Evolutionary conservation across 2,329 filamentous ascomycete species (phyloP).

Genomic region (Aspergillus spinulosporus): DNA sequence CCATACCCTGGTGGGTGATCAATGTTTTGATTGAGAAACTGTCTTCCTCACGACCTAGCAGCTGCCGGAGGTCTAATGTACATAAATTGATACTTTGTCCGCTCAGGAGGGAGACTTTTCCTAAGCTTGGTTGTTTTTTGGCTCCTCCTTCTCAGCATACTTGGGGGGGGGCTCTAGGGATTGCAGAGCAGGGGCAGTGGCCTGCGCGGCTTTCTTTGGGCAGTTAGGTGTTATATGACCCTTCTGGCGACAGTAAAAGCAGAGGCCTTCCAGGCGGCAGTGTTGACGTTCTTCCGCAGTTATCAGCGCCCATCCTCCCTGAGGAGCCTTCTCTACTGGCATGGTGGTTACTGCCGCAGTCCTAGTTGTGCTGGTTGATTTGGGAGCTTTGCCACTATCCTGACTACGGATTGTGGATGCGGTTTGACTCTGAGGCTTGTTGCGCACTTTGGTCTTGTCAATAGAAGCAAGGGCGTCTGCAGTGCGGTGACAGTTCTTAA

Average conservation of each 20-base stretch:
- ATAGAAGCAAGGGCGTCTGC: too few species aligned
- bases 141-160: background rate
- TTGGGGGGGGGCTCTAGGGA: background rate
- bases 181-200: background rate
- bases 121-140: background rate
- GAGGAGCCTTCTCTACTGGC: background rate
- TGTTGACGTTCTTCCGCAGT: too few species aligned
- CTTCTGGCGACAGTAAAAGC: background rate
- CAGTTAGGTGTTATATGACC: background rate
- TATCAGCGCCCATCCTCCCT: background rate
- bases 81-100: background rate
- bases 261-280: too few species aligned
- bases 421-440: too few species aligned
- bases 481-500: too few species aligned
- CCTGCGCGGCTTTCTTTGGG: background rate
- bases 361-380: background rate
- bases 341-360: background rate
- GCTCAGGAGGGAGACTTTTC: background rate
- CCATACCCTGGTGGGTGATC: background rate
- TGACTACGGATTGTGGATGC: too few species aligned
- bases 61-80: background rate
- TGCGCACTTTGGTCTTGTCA: too few species aligned
- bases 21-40: background rate
- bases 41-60: background rate
- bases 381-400: background rate